phyloP scores from a whole-genome alignment of 163 green algal species.

The Prototheca cutis region DNA sequence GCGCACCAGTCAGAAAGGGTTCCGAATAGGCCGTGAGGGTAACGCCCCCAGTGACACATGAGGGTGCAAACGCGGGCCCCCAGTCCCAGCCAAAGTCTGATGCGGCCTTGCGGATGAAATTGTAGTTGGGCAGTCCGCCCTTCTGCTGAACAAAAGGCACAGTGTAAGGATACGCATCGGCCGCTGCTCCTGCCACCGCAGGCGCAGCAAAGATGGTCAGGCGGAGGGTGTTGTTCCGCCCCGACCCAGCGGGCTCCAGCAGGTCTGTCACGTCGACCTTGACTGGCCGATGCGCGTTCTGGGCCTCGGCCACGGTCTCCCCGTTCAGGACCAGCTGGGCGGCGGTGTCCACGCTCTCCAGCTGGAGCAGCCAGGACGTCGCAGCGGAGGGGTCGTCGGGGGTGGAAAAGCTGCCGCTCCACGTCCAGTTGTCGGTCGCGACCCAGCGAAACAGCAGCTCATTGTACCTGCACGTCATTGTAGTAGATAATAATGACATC shows the following conservation, averaged over 20 bases:
- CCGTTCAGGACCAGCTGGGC: slow-evolving; percentile 47
- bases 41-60: slow-evolving; percentile 46
- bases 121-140: slow-evolving; percentile 27
- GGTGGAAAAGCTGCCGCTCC: slow-evolving; percentile 26
- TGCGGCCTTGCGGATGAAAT: slow-evolving; percentile 65
- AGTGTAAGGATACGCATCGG: slow-evolving; percentile 41
- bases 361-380: not conserved
- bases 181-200: slow-evolving; percentile 13
- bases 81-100: slow-evolving; percentile 74
- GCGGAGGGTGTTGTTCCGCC: slow-evolving; percentile 32
- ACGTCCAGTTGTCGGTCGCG: slow-evolving; percentile 53
- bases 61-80: slow-evolving; percentile 45
- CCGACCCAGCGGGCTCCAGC: slow-evolving; percentile 9
- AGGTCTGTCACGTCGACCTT: slow-evolving; percentile 22
- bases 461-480: slow-evolving; percentile 39
- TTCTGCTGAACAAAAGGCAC: slow-evolving; percentile 41
- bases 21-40: slow-evolving; percentile 17
- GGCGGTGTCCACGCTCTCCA: slow-evolving; percentile 9
- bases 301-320: slow-evolving; percentile 8
- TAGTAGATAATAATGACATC: not conserved
- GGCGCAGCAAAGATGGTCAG: slow-evolving; percentile 48
- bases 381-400: slow-evolving; percentile 1
- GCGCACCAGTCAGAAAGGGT: not conserved
- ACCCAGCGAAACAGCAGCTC: slow-evolving; percentile 52
- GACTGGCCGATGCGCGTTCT: slow-evolving; percentile 49